phyloP scores from a whole-genome alignment of 1,284 basidiomycete species.

The Puccinia polysora region DNA sequence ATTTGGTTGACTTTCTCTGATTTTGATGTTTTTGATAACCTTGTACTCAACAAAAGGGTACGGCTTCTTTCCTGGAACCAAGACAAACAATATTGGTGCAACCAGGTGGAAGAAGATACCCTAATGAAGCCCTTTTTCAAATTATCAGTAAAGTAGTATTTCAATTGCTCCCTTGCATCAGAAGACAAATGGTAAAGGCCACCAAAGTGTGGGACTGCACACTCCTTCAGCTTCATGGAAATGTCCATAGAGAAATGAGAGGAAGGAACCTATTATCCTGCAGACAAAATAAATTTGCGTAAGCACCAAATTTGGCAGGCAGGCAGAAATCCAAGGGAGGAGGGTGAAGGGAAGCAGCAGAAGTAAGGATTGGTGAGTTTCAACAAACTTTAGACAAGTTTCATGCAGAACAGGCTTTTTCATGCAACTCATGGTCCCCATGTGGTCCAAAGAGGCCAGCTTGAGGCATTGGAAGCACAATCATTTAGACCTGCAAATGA shows the following conservation, averaged over 20 bases:
- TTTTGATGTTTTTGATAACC: conserved; percentile 25
- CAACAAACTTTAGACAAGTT: too few species aligned
- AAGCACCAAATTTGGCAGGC: neutral
- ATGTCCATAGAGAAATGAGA: neutral
- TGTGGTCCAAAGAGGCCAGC: too few species aligned
- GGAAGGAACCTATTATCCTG: neutral
- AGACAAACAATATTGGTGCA: neutral
- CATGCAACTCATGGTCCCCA: too few species aligned
- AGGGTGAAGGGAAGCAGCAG: neutral
- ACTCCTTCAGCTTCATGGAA: neutral
- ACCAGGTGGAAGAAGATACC: conserved; percentile 3
- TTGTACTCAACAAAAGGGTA: conserved; percentile 13
- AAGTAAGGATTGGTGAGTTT: too few species aligned
- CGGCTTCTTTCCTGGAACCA: neutral
- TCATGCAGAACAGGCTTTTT: too few species aligned
- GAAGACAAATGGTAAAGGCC: neutral
- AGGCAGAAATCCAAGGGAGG: neutral
- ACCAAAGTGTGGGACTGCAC: neutral
- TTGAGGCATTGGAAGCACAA: too few species aligned
- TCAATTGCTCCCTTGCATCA: neutral
- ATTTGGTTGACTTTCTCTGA: neutral
- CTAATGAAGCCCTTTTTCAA: conserved; percentile 15
- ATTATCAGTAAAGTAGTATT: neutral
- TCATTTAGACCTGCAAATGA: too few species aligned
- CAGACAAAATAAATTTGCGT: neutral